Evolutionary conservation across 2,329 filamentous ascomycete genomes (phyloP).

Genomic region (Aspergillus brasiliensis): DNA sequence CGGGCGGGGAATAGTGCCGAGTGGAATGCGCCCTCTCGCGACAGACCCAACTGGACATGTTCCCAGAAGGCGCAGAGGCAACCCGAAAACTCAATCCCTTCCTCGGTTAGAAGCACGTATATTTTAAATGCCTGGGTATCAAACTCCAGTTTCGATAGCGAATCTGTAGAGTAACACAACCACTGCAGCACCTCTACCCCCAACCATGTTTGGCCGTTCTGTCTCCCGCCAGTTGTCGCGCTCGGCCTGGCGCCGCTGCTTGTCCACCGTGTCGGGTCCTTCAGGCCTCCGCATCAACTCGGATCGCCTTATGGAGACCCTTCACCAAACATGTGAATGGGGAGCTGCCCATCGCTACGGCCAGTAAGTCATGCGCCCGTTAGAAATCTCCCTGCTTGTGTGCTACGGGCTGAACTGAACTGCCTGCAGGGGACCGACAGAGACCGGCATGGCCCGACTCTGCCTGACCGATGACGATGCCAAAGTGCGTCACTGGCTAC

Average conservation of each 20-base stretch:
- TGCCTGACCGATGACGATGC: conserved; percentile 70
- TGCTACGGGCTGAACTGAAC: not conserved
- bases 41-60: conserved; percentile 13
- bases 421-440: conserved; percentile 18
- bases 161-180: no score
- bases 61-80: not conserved
- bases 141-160: no score
- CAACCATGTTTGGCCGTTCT: not conserved
- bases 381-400: not conserved
- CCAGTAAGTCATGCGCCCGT: conserved; percentile 22
- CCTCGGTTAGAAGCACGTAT: not conserved
- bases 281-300: conserved; percentile 33
- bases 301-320: conserved; percentile 30
- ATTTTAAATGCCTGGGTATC: no score
- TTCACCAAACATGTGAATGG: conserved; percentile 38
- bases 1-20: not conserved
- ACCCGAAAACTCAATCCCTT: not conserved
- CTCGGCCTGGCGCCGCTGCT: not conserved
- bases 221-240: not conserved
- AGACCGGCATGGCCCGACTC: conserved; percentile 68
- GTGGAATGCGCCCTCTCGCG: conserved; percentile 19
- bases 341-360: conserved; percentile 32
- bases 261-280: not conserved
- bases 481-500: conserved; percentile 69
- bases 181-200: no score